Conservation (phyloP, 1,284 basidiomycete genomes). For the Ganoderma leucocontextum region DNA sequence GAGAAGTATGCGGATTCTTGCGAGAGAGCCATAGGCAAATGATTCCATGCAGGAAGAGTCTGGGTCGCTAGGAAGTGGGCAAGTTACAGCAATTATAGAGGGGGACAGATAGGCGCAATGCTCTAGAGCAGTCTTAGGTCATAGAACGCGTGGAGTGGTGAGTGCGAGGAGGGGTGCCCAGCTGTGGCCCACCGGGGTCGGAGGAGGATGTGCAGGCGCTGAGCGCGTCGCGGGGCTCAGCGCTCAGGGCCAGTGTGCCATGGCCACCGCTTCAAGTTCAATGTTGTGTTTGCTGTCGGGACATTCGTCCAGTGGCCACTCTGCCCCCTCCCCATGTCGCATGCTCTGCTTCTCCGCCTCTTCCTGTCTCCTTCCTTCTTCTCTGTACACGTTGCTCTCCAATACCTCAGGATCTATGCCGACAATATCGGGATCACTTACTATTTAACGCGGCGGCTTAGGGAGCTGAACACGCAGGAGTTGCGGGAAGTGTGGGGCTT, state of each 20-base stretch:
- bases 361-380: slow-evolving; percentile 92
- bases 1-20: slow-evolving; percentile 79
- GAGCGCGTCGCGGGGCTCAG: slow-evolving; percentile 11
- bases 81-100: neutral
- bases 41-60: slow-evolving; percentile 61
- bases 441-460: slow-evolving; percentile 88
- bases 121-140: neutral
- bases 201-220: slow-evolving; percentile 12
- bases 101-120: slow-evolving; percentile 3
- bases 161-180: slow-evolving; percentile 1
- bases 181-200: slow-evolving; percentile 2
- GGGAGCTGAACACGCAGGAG: slow-evolving; percentile 80
- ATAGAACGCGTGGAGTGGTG: slow-evolving; percentile 7
- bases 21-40: slow-evolving; percentile 78
- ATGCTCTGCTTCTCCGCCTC: slow-evolving; percentile 86
- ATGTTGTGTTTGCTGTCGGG: slow-evolving; percentile 9
- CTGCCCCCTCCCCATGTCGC: slow-evolving; percentile 52
- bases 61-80: neutral
- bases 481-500: slow-evolving; percentile 97
- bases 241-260: neutral
- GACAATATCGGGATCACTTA: slow-evolving; percentile 97
- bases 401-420: slow-evolving; percentile 88
- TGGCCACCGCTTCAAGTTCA: neutral
- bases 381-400: slow-evolving; percentile 89
- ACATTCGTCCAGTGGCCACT: slow-evolving; percentile 4